These are phyloP conservation scores for Hypoxylon sp. DNA, from an alignment of 2,329 filamentous ascomycete species.

Conservation along the genomic window DNA sequence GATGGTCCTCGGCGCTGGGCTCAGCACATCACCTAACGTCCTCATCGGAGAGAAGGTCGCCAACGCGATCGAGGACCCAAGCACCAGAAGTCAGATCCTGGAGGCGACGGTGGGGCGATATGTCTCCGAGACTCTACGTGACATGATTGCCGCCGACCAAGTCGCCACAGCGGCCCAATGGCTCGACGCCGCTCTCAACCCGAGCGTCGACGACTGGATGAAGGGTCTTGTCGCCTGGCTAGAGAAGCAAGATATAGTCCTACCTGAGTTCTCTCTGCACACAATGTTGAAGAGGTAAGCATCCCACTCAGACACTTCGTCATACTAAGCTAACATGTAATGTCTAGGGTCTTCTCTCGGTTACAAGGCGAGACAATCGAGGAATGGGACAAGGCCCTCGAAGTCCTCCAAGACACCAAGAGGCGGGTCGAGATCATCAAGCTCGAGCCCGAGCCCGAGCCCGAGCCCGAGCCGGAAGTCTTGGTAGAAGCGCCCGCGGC, in stretches of 20 bases:
- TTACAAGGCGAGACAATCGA: slow-evolving; percentile 23
- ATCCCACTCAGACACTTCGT: not conserved
- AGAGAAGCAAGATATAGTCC: slow-evolving; percentile 25
- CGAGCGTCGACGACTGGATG: slow-evolving; percentile 28
- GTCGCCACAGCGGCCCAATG: slow-evolving; percentile 18
- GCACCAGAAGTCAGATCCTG: slow-evolving; percentile 17
- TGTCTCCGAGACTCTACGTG: slow-evolving; percentile 25
- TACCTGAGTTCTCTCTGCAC: slow-evolving; percentile 28
- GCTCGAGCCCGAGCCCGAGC: slow-evolving; percentile 24
- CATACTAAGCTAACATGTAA: slow-evolving; percentile 8
- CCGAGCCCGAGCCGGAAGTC: not conserved
- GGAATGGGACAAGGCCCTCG: slow-evolving; percentile 28
- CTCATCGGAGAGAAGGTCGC: slow-evolving; percentile 22
- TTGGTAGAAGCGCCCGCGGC: not conserved
- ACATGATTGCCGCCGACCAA: slow-evolving; percentile 21
- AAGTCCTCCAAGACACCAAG: slow-evolving; percentile 9
- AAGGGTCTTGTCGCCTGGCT: slow-evolving; percentile 28
- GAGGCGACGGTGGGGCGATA: slow-evolving; percentile 25
- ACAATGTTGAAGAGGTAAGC: slow-evolving; percentile 33
- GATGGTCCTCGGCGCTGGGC: slow-evolving; percentile 26
- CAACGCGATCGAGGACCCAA: slow-evolving; percentile 17
- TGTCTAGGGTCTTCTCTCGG: slow-evolving; percentile 19
- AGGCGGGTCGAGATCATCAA: slow-evolving; percentile 10
- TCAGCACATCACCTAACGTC: slow-evolving; percentile 16
- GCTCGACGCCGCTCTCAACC: slow-evolving; percentile 16